phyloP scores from a whole-genome alignment of 2,329 filamentous ascomycete species.

The Calonectria pseudoturangicola region DNA sequence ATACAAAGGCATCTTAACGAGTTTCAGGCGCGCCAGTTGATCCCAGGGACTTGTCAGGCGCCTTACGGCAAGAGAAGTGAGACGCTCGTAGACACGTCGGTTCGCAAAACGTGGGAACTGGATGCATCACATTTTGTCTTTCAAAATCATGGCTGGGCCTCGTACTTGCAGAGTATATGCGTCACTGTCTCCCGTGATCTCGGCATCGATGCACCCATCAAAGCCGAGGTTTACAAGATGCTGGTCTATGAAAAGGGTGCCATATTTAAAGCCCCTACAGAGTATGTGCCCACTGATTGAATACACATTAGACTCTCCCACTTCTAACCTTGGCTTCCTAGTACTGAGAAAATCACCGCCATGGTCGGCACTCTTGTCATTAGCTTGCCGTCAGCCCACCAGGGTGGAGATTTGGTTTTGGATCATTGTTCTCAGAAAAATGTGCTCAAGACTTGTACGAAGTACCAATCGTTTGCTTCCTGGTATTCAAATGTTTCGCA shows the following conservation, averaged over 20 bases:
- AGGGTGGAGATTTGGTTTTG: conserved; percentile 67
- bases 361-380: conserved; percentile 72
- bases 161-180: conserved; percentile 51
- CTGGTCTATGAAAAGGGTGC: conserved; percentile 70
- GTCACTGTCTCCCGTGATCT: conserved; percentile 53
- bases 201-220: conserved; percentile 56
- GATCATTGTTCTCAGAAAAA: conserved; percentile 60
- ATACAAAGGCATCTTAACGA: neutral
- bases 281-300: conserved; percentile 52
- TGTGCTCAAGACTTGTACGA: conserved; percentile 56
- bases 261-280: conserved; percentile 68
- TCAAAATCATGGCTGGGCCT: conserved; percentile 57
- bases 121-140: conserved; percentile 62
- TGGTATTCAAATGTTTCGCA: conserved; percentile 73
- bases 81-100: conserved; percentile 62
- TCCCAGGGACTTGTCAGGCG: conserved; percentile 47
- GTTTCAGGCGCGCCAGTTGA: neutral
- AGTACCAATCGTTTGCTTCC: conserved; percentile 49
- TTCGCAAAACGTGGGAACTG: conserved; percentile 67
- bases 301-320: too few relatives aligned
- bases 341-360: conserved; percentile 66
- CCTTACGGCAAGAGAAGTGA: conserved; percentile 63
- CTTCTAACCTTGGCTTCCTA: conserved; percentile 40
- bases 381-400: conserved; percentile 67
- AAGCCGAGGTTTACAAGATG: conserved; percentile 66